Conservation (phyloP, 495 filamentous ascomycete genomes). For the Viridothelium virens region DNA sequence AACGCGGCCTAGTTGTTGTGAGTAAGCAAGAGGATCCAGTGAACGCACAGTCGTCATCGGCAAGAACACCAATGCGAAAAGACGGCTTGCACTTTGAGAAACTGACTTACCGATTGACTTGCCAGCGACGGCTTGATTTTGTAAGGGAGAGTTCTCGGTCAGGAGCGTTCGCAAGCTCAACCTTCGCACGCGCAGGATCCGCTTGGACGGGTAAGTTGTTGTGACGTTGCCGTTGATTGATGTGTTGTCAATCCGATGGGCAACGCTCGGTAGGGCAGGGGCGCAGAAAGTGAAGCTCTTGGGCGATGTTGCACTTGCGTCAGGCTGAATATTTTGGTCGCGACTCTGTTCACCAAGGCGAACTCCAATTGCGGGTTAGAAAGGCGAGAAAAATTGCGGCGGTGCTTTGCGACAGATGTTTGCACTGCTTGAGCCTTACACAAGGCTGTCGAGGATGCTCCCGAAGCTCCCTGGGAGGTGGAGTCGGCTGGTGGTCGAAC, state of each 20-base stretch:
- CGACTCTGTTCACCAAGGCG: constrained; percentile 4
- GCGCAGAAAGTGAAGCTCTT: constrained; percentile 6
- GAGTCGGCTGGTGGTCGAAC: constrained; percentile 10
- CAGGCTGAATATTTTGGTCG: neutral
- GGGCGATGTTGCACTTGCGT: constrained; percentile 7
- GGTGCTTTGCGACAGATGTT: constrained; percentile 5
- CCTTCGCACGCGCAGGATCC: neutral
- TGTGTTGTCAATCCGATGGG: constrained; percentile 3
- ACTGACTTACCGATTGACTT: neutral
- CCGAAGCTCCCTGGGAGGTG: constrained; percentile 5
- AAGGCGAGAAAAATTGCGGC: neutral
- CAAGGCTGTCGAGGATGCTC: constrained; percentile 7
- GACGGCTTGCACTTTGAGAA: neutral
- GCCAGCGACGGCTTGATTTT: neutral
- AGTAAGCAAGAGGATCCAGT: constrained; percentile 4
- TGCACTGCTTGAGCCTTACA: neutral
- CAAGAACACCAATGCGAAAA: constrained; percentile 1
- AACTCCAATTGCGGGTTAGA: neutral
- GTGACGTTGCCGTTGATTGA: constrained; percentile 3
- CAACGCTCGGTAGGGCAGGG: neutral
- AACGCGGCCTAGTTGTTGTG: neutral
- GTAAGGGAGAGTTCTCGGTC: neutral
- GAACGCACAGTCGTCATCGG: neutral
- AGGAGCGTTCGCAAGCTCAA: neutral
- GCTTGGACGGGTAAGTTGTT: neutral